These are phyloP conservation scores for Tulasnella sp. DNA, from an alignment of 768 basidiomycete genomes.

Conservation along the genomic window DNA sequence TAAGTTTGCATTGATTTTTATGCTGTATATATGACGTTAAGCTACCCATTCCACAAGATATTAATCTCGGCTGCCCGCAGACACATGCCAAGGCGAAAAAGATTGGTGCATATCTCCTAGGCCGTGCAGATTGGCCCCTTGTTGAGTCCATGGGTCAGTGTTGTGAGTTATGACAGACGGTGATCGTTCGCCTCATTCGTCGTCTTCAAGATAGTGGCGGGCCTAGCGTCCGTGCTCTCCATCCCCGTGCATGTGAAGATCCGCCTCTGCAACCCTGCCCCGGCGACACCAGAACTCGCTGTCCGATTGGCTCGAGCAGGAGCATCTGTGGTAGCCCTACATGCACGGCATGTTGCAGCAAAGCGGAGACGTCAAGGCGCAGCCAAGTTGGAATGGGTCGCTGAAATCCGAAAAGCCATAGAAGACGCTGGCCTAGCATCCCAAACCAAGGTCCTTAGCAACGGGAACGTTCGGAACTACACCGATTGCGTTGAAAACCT, in stretches of 20 bases:
- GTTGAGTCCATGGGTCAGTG: conserved; percentile 51
- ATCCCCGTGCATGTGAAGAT: conserved; percentile 59
- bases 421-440: conserved; percentile 27
- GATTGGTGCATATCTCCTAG: conserved; percentile 67
- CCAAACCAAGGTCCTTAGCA: conserved; percentile 55
- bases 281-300: conserved; percentile 47
- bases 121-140: conserved; percentile 60
- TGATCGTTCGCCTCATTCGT: background rate
- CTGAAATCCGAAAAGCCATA: conserved; percentile 35
- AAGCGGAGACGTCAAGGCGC: conserved; percentile 59
- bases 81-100: conserved; percentile 54
- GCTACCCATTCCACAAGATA: conserved; percentile 36
- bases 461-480: conserved; percentile 63
- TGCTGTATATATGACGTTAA: background rate
- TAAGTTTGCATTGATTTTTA: conserved; percentile 24
- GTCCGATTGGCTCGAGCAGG: conserved; percentile 52
- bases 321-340: conserved; percentile 59
- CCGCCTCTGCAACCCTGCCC: conserved; percentile 33
- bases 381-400: conserved; percentile 55
- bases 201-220: conserved; percentile 38
- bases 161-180: background rate
- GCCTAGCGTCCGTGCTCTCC: conserved; percentile 50
- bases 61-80: conserved; percentile 77
- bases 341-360: conserved; percentile 63
- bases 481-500: conserved; percentile 47